Percentiles rank a stretch among this genome's conserved stretches.
phyloP scores from a whole-genome alignment of 1,139 yeast species.

The Kodamaea fungicola region DNA sequence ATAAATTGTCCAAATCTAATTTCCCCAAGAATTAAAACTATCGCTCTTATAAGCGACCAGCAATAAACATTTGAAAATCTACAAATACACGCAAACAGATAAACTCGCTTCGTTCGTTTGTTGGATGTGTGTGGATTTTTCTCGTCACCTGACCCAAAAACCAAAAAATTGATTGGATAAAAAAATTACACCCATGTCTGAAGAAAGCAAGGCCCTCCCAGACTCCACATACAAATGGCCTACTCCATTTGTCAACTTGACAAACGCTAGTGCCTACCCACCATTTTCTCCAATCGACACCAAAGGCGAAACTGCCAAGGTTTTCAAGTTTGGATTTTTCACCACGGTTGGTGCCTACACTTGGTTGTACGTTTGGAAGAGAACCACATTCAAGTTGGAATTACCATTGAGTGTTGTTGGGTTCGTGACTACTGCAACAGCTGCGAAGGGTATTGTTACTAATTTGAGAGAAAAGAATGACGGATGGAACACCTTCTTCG shows the following conservation, averaged over 20 bases:
- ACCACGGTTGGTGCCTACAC: slow-evolving; percentile 48
- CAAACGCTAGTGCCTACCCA: slow-evolving; percentile 43
- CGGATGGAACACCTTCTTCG: slow-evolving; percentile 50
- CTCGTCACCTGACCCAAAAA: too few relatives aligned
- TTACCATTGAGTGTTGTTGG: slow-evolving; percentile 41
- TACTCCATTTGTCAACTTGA: slow-evolving; percentile 40
- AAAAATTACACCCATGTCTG: slow-evolving; percentile 15
- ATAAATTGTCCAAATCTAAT: too few relatives aligned
- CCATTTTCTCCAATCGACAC: slow-evolving; percentile 45
- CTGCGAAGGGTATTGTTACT: slow-evolving; percentile 37
- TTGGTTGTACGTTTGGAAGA: slow-evolving; percentile 47
- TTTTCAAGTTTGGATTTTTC: slow-evolving; percentile 41
- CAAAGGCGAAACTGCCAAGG: slow-evolving; percentile 36
- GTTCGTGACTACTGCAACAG: slow-evolving; percentile 43
- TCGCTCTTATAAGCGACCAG: too few relatives aligned
- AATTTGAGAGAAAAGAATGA: slow-evolving; percentile 48
- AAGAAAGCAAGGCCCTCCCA: slow-evolving; percentile 22
- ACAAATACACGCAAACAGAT: too few relatives aligned
- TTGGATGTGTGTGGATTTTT: too few relatives aligned
- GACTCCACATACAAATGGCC: slow-evolving; percentile 43
- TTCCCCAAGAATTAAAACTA: too few relatives aligned
- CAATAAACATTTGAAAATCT: too few relatives aligned
- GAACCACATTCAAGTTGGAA: slow-evolving; percentile 43
- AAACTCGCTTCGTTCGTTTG: too few relatives aligned
- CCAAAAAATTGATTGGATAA: slow-evolving; percentile 17